Evolutionary conservation across 2,329 filamentous ascomycete genomes (phyloP).

Genomic region (Paracamarosporium sp.): DNA sequence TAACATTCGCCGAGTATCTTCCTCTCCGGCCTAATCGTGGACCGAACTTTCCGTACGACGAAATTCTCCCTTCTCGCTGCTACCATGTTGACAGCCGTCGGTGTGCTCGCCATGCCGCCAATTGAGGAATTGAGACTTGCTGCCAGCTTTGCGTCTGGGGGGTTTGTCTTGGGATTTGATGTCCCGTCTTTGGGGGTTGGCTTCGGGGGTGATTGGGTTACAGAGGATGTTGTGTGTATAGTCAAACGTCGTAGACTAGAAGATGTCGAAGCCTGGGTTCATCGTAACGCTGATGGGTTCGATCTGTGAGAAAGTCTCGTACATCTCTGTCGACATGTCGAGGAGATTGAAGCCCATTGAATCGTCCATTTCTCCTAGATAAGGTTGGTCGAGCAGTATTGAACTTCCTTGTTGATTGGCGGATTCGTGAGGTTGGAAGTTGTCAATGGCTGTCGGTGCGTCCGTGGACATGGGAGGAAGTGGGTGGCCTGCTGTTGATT

Average conservation of each 20-base stretch:
- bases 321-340: conserved; percentile 19
- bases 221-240: too few species aligned
- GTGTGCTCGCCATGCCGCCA: too few species aligned
- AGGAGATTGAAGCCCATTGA: conserved; percentile 10
- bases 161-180: too few species aligned
- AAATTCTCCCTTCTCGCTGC: too few species aligned
- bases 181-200: too few species aligned
- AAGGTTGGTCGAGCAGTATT: conserved; percentile 4
- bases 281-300: conserved; percentile 19
- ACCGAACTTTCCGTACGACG: too few species aligned
- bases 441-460: background rate
- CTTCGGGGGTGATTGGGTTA: too few species aligned
- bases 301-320: conserved; percentile 14
- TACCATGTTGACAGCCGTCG: too few species aligned
- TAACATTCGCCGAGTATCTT: too few species aligned
- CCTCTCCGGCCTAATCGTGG: too few species aligned
- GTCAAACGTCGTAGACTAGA: background rate
- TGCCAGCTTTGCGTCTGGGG: too few species aligned
- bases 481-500: background rate
- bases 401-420: background rate
- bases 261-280: conserved; percentile 4
- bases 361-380: conserved; percentile 7
- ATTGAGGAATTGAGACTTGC: too few species aligned
- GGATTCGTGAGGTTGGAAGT: background rate
- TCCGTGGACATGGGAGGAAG: background rate